Evolutionary conservation across 2,329 filamentous ascomycete species (phyloP).

Genomic region (Cercospora sp.): DNA sequence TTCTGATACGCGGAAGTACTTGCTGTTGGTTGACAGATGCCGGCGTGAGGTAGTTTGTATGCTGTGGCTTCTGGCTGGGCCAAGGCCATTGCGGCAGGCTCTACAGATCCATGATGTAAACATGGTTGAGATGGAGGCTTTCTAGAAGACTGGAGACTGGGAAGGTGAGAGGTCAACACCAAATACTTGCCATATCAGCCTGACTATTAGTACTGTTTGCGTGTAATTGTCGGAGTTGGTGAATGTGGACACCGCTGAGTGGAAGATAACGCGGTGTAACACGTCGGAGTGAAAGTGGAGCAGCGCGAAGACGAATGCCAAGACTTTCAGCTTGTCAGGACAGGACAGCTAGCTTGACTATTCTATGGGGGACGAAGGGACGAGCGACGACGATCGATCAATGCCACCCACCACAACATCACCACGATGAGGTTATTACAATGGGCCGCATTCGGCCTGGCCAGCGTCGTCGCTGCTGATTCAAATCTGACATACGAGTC

Average conservation of each 20-base stretch:
- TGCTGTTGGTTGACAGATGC: conserved; percentile 19
- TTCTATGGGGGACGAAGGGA: not conserved
- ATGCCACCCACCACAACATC: conserved; percentile 15
- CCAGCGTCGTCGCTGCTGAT: conserved; percentile 56
- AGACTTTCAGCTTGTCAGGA: conserved; percentile 3
- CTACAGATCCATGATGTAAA: conserved; percentile 25
- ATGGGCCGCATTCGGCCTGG: conserved; percentile 46
- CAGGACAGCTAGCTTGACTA: conserved; percentile 9
- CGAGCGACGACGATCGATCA: not conserved
- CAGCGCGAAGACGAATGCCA: not conserved
- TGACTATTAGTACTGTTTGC: not conserved
- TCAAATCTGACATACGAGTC: conserved; percentile 59
- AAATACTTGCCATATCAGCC: not conserved
- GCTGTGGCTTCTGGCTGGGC: not conserved
- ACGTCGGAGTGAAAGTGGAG: conserved; percentile 1
- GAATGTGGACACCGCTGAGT: not conserved
- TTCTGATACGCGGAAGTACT: conserved; percentile 67
- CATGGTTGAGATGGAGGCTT: not conserved
- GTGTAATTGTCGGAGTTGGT: not conserved
- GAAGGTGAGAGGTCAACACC: not conserved
- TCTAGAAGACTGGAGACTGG: not conserved
- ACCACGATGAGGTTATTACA: conserved; percentile 35
- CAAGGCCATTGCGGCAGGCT: conserved; percentile 18
- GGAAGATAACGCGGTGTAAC: not conserved
- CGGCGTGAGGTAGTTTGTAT: conserved; percentile 1